Evolutionary conservation across 805 yeast genomes (phyloP).

Genomic region (Cyberlindnera subsufficiens): DNA sequence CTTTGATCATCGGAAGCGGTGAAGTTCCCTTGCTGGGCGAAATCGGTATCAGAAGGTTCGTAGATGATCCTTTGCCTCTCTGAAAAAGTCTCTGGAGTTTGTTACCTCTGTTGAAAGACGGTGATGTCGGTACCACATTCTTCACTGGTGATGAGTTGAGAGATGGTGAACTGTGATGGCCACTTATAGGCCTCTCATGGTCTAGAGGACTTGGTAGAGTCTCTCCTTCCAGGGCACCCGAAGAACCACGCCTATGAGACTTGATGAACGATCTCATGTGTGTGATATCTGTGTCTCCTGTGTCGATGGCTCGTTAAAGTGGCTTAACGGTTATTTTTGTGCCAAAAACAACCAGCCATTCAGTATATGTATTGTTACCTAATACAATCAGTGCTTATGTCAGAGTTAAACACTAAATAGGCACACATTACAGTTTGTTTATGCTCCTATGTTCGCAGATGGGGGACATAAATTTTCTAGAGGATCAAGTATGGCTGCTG

Average conservation of each 20-base stretch:
- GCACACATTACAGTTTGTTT: too few species aligned
- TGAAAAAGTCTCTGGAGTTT: constrained; percentile 22
- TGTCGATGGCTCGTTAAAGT: neutral
- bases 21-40: constrained; percentile 10
- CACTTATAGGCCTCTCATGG: neutral
- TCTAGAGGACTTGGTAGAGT: neutral
- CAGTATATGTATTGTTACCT: too few species aligned
- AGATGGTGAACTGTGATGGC: neutral
- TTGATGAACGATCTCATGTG: constrained; percentile 33
- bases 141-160: constrained; percentile 6
- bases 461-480: too few species aligned
- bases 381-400: too few species aligned
- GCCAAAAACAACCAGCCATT: too few species aligned
- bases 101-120: constrained; percentile 7
- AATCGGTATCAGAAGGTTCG: constrained; percentile 7
- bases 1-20: constrained; percentile 33
- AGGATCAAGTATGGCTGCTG: too few species aligned
- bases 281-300: neutral
- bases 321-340: too few species aligned
- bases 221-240: constrained; percentile 15
- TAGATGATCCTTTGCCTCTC: constrained; percentile 16
- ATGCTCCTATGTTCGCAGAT: too few species aligned
- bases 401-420: too few species aligned
- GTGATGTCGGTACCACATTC: constrained; percentile 4
- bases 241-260: constrained; percentile 31